Base-by-base conservation (phyloP, 1,284 basidiomycete species). In the Porphyrellus sp. region DNA sequence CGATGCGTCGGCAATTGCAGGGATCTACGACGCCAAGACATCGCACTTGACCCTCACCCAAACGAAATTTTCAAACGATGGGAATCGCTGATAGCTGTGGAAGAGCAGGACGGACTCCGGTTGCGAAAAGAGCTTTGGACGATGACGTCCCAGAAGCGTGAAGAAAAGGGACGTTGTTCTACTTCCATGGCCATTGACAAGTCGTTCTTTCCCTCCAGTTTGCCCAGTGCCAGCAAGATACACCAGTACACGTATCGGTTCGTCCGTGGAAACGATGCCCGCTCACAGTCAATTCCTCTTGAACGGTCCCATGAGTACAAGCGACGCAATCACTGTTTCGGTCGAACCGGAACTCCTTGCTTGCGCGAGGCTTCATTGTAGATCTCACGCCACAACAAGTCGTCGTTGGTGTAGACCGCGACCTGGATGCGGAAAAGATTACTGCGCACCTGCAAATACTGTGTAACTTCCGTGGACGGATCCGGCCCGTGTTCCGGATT, bases 61-160 rank as follows among this genome's bases (percentile, higher is more conserved):
- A 54, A 70, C 77, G 1, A 77, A 76, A 1, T 99, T 99, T 99
- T 97, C 77, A 82, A 82, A 60, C 80, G 84, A 57, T 99, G 97
- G 97, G 95, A 99, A 65, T 76, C 78, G 0, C 77, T 98, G 11
- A 78, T 99, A 50, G 79, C 89, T 1, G 72, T 95, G 18, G 97
- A 99, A 68, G 97, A 99, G 65, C 85, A 86, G 53, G 94, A 97
- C 60, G 76, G 90, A 11, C 72, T 86, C 12, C 80, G 88, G 15
- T 91, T 92, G 70, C 83, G 86, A 59, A 90, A 90, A 57, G 95
- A 99, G 64, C 77, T 99, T 8, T 99, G 96, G 96, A 96, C 91
- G 0, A 83, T 97, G 80, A 80, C 82, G 7, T 91, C 93, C 0
- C 72, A 71, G 4, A 85, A 92, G 59, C 81, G 97, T 41, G 91